phyloP scores from a whole-genome alignment of 805 yeast genomes.

The Clavispora vitiphila region DNA sequence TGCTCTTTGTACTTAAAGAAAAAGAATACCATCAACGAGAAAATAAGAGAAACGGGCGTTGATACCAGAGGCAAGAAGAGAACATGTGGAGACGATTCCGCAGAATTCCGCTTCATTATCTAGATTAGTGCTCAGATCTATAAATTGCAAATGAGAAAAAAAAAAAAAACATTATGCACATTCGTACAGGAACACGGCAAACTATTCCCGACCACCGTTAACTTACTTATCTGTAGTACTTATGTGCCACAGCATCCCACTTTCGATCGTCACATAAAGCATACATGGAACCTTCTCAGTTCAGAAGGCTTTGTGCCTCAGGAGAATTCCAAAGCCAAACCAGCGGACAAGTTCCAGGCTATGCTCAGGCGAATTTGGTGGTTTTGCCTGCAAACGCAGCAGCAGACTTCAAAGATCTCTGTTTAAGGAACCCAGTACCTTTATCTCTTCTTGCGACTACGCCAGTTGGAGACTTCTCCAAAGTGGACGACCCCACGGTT shows the following conservation, averaged over 20 bases:
- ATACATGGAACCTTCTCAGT: not conserved
- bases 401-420: slow-evolving; percentile 29
- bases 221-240: too few relatives aligned
- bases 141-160: not conserved
- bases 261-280: not conserved
- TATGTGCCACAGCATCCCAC: not conserved
- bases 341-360: slow-evolving; percentile 18
- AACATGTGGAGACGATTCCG: not conserved
- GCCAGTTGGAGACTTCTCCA: slow-evolving; percentile 17
- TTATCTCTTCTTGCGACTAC: slow-evolving; percentile 33
- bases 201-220: not conserved
- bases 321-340: slow-evolving; percentile 7
- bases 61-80: not conserved
- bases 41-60: not conserved
- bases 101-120: not conserved
- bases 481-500: slow-evolving; percentile 3
- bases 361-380: slow-evolving; percentile 35
- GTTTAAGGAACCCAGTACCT: slow-evolving; percentile 35
- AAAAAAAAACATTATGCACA: not conserved
- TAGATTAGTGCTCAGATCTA: not conserved
- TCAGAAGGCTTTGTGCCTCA: not conserved
- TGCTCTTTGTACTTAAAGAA: not conserved
- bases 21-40: not conserved
- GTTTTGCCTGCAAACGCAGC: slow-evolving; percentile 29
- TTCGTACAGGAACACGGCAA: not conserved